Evolutionary conservation across 768 basidiomycete genomes (phyloP), one percentile per base, ranked within the genome.

Genomic region (Panus rudis): DNA sequence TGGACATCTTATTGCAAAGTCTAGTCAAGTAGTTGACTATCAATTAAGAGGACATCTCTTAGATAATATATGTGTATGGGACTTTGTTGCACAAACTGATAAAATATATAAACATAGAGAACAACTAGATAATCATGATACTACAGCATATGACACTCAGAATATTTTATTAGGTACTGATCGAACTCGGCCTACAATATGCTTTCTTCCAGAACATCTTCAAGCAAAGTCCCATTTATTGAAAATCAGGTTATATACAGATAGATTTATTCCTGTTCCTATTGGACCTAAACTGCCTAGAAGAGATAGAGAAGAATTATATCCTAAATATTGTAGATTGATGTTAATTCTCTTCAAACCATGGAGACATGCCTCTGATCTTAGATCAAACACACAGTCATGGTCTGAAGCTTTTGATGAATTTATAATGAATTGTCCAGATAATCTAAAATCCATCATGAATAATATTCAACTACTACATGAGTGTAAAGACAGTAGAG

Each of bases 341-440:
- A 71, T 71, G 69, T 43, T 72, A 3, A 59, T 68, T 13, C 53
- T 71, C 0, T 72, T 72, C 49, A 68, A 69, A 46, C 71, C 70
- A 0, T 72, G 70, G 71, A 26, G 55, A 1, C 22, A 38, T 33
- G 28, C 49, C 1, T 16, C 5, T 4, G 62, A 72, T 33, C 48
- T 71, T 6, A 31, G 50, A 16, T 3, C 2, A 11, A 0, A 2
- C 1, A 35, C 21, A 34, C 3, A 21, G 37, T 30, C 28, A 30
- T 30, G 28, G 28, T n/a, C 10, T 10, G 28, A 30, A 10, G 28
- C 28, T 10, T 30, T 30, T 30, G 28, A 30, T 10, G 10, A 10
- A 10, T 30, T 30, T n/a, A 10, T 10, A 30, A n/a, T n/a, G 10
- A 10, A 30, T 10, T 10, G 10, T n/a, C n/a, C 28, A n/a, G 28